Evolutionary conservation across 352 stramenopile genomes (phyloP), one percentile per base, ranked within the genome.

Genomic region (Saprolegnia parasitica): DNA sequence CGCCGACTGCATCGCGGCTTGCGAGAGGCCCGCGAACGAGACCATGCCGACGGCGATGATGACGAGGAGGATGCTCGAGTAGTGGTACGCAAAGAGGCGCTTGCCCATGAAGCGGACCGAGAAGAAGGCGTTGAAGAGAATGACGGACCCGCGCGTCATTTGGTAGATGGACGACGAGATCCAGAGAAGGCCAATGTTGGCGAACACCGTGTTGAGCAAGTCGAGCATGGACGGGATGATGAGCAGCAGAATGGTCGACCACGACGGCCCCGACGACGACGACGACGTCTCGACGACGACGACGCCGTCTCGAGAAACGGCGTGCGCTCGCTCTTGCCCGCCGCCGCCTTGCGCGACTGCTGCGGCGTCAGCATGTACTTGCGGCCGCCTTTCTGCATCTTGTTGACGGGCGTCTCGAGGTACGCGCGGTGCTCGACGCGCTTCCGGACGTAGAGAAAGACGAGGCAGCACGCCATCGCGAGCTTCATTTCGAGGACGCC

Each of bases 131-230:
- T 85, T 95, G 73, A 97, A 97, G 72, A 97, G 91, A 73, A 97
- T 93, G 71, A 97, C 88, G 5, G 88, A 93, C 57, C 88, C 88
- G 56, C 89, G 84, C 40, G 89, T 83, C 89, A 97, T 97, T 73
- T 97, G 87, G 76, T 90, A 96, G 62, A 96, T 84, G 0, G 86
- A 95, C 54, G 89, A 92, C 67, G 87, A 92, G 70, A 93, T 92
- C 80, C 87, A 95, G 39, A 93, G 75, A 61, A 96, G 65, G 1
- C 87, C 89, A 65, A 96, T 81, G 68, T 96, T 96, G 55, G 88
- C 88, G 40, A 93, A 68, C 60, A 93, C 85, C 21, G 89, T 96
- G 77, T 91, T 85, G 67, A 90, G 77, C 70, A 96, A 72, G 71
- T 96, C 87, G 47, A 93, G 75, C 72, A 93, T 56, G 13, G 87